A percentile compares a stretch with the other conserved stretches of the same genome.
phyloP scores from a whole-genome alignment of 2,329 filamentous ascomycete species.

The Fusarium buxicola region DNA sequence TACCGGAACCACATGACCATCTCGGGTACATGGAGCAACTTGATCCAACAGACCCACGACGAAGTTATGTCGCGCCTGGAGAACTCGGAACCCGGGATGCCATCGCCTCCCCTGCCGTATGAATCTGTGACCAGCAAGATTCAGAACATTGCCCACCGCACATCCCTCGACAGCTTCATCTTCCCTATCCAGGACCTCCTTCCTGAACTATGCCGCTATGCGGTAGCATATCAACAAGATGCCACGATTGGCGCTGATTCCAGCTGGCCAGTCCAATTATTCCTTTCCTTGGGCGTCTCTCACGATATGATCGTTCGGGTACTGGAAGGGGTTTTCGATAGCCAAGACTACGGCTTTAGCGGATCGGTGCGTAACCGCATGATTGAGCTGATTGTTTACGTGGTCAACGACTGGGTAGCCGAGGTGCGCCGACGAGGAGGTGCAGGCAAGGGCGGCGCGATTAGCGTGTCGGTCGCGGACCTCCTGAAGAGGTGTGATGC shows the following conservation, averaged over 20 bases:
- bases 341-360: conserved; percentile 69
- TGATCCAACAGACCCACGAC: conserved; percentile 79
- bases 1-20: conserved; percentile 91
- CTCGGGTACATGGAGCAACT: conserved; percentile 82
- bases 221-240: conserved; percentile 69
- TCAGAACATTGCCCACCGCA: conserved; percentile 73
- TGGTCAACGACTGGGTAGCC: conserved; percentile 62
- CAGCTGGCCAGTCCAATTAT: conserved; percentile 68
- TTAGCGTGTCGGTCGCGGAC: conserved; percentile 60
- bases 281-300: conserved; percentile 66
- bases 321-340: conserved; percentile 68
- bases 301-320: conserved; percentile 67
- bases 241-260: conserved; percentile 67
- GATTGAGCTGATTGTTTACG: conserved; percentile 65
- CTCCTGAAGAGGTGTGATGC: conserved; percentile 63
- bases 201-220: conserved; percentile 72
- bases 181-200: conserved; percentile 73
- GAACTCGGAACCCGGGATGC: conserved; percentile 55
- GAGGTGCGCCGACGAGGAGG: conserved; percentile 62
- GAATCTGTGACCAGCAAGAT: conserved; percentile 75
- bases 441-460: conserved; percentile 52
- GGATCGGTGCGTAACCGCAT: conserved; percentile 62
- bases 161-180: conserved; percentile 73
- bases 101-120: conserved; percentile 68
- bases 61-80: conserved; percentile 60